Evolutionary conservation across 163 green algal species (phyloP), one percentile per base, ranked within the genome.

Genomic region (Scenedesmus sp.): DNA sequence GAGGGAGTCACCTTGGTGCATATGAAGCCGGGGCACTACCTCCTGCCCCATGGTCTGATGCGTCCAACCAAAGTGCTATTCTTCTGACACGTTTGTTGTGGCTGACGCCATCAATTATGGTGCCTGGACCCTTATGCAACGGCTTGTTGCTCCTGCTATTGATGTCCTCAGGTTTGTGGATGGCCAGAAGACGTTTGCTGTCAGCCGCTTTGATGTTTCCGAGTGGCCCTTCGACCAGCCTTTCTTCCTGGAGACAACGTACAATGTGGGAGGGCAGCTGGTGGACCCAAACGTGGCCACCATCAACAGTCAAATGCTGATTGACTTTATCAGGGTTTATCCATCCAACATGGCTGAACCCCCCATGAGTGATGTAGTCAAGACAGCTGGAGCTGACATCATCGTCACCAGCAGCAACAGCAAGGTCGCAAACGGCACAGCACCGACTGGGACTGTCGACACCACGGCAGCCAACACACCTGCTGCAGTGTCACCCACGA

Each of bases 201-300:
- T 89, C 13, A 62, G 34, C 26, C 57, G 85, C 18, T 55, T 79
- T 10, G 85, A 89, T 12, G 66, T 89, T 4, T 55, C 23, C 8
- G 20, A 46, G 26, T 89, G 85, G 85, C 85, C 85, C 5, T 89
- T 89, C 66, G 85, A 89, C 85, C 85, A 89, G 66, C 85, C 85
- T 0, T 89, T 89, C 57, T 89, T 26, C 62, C 57, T 89, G 34
- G 85, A 46, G 6, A 79, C 55, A 12, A 82, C 34, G 0, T 62
- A 83, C 59, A 59, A 55, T 23, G 46, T 89, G 2, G 85, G 85
- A 46, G 85, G 85, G 2, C 62, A 77, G 10, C 66, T 89, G 23
- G 85, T 76, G 1, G 57, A 82, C 5, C 5, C 57, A 34, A 67
- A 83, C 23, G 62, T 89, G 0, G 85, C 52, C 23, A 76, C 54